A percentile compares a stretch with the other conserved stretches of the same genome.
phyloP scores from a whole-genome alignment of 2,329 filamentous ascomycete species.

The Ophiocordyceps polyrhachis-furcata region DNA sequence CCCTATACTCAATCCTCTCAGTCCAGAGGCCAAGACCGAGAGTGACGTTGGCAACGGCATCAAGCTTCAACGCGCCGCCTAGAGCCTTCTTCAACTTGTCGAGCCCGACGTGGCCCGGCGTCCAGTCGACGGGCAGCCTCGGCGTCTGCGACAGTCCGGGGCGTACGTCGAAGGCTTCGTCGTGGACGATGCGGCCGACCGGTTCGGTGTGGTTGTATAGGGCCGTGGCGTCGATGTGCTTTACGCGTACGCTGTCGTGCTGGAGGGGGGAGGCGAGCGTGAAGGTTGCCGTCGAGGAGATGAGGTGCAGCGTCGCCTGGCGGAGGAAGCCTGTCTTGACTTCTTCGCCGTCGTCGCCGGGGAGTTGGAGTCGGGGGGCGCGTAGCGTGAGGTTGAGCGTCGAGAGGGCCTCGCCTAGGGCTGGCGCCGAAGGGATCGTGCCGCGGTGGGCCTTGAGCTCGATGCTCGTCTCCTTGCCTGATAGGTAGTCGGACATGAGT shows the following conservation, averaged over 20 bases:
- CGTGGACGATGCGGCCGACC: constrained; percentile 60
- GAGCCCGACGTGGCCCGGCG: constrained; percentile 58
- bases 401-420: constrained; percentile 54
- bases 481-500: constrained; percentile 71
- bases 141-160: constrained; percentile 59
- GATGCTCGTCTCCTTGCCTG: constrained; percentile 68
- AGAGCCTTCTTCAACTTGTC: constrained; percentile 64
- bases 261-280: constrained; percentile 61
- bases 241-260: constrained; percentile 56
- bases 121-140: constrained; percentile 66
- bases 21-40: constrained; percentile 59
- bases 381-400: constrained; percentile 52
- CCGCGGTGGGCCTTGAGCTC: constrained; percentile 51
- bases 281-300: constrained; percentile 76
- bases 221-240: constrained; percentile 65
- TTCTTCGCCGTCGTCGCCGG: constrained; percentile 22
- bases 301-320: constrained; percentile 69
- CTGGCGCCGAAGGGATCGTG: constrained; percentile 56
- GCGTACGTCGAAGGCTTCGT: constrained; percentile 54
- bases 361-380: constrained; percentile 46
- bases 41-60: constrained; percentile 58
- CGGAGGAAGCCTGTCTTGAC: constrained; percentile 49
- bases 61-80: constrained; percentile 61
- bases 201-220: constrained; percentile 65
- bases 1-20: constrained; percentile 52